Conservation (phyloP, 805 yeast genomes). For the Teunomyces pallodes region DNA sequence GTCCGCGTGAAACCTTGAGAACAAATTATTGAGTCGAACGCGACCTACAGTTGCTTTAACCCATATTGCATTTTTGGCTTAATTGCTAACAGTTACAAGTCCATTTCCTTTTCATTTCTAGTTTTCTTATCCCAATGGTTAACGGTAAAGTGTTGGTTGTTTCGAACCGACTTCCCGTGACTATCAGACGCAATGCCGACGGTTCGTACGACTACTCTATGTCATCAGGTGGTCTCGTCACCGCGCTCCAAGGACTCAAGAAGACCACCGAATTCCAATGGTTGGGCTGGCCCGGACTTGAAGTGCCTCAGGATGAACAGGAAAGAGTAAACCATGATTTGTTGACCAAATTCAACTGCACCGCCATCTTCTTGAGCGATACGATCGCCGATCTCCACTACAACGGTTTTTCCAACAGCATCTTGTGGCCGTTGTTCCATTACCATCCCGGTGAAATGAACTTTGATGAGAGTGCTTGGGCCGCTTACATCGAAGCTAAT, state of each 20-base stretch:
- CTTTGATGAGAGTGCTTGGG: conserved; percentile 97
- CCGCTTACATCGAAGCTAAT: conserved; percentile 94
- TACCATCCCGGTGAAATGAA: conserved; percentile 99
- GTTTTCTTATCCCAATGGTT: conserved; percentile 6
- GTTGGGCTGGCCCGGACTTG: conserved; percentile 96
- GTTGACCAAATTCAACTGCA: conserved; percentile 75
- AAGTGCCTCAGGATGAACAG: conserved; percentile 76
- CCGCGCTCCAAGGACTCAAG: conserved; percentile 90
- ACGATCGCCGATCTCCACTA: conserved; percentile 93
- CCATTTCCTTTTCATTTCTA: background rate
- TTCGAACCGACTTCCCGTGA: conserved; percentile 93
- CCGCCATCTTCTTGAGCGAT: conserved; percentile 85
- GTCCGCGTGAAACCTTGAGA: background rate
- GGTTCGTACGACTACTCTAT: conserved; percentile 78
- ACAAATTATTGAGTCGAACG: too few relatives aligned
- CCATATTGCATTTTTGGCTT: too few relatives aligned
- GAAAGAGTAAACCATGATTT: conserved; percentile 67
- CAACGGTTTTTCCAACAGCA: conserved; percentile 92
- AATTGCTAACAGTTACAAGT: too few relatives aligned
- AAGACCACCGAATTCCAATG: conserved; percentile 84
- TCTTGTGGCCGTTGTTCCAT: conserved; percentile 97
- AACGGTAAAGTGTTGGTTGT: conserved; percentile 84
- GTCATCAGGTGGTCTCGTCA: conserved; percentile 97
- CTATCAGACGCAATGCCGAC: conserved; percentile 62
- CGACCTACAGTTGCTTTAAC: too few relatives aligned